Percentiles rank a stretch among this genome's conserved stretches.
Conservation (phyloP, 345 rosid species). For the Populus simonii region DNA sequence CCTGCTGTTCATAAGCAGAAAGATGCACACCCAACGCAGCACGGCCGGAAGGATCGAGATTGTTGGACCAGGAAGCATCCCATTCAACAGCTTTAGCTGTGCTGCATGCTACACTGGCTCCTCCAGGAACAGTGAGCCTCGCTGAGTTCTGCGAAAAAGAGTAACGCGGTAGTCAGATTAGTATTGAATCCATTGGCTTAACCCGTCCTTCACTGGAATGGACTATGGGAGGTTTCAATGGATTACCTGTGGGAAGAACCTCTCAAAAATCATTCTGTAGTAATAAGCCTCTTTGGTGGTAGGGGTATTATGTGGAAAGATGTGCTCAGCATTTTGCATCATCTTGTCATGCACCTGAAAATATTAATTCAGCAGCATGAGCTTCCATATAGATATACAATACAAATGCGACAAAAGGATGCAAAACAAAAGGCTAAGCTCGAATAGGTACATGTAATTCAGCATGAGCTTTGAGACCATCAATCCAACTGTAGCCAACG, state of each 20-base stretch:
- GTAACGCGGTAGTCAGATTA: not conserved
- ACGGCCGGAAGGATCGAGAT: constrained; percentile 94
- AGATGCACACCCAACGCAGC: constrained; percentile 89
- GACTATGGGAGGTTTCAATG: not conserved
- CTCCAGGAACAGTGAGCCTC: constrained; percentile 80
- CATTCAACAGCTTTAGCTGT: constrained; percentile 86
- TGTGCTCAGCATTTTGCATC: constrained; percentile 68
- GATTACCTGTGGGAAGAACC: constrained; percentile 85
- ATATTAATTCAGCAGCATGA: not conserved
- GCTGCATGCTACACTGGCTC: constrained; percentile 88
- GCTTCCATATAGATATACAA: not conserved
- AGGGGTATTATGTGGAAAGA: constrained; percentile 85
- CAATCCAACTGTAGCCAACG: constrained; percentile 96
- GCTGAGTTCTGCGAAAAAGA: constrained; percentile 64
- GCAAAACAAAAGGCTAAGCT: not conserved
- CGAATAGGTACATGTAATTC: constrained; percentile 44
- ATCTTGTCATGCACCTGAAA: constrained; percentile 72
- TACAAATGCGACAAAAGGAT: not conserved
- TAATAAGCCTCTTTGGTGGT: constrained; percentile 80
- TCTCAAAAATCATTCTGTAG: constrained; percentile 85
- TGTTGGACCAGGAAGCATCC: constrained; percentile 79
- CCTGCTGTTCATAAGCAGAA: constrained; percentile 53
- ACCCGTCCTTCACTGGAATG: no score
- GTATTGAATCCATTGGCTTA: not conserved
- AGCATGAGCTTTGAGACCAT: constrained; percentile 90